Percentiles rank a stretch among this genome's conserved stretches.
These are phyloP conservation scores for Backusella mclennaniae DNA, from an alignment of 192 early-diverging fungal genomes.

Conservation along the genomic window DNA sequence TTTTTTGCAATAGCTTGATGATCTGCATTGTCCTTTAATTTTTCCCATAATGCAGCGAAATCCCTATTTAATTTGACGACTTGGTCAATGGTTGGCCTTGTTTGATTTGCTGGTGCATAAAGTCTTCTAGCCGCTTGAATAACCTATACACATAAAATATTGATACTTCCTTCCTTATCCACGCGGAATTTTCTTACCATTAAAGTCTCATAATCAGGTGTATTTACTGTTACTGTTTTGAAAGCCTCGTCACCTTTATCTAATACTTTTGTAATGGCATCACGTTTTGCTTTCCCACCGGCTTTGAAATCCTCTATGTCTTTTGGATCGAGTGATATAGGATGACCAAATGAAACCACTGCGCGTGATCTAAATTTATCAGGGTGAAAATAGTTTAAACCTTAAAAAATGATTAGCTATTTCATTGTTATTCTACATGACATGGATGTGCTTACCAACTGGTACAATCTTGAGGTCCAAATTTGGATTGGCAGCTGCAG, in stretches of 20 bases:
- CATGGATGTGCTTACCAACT: slow-evolving; percentile 36
- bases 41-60: slow-evolving; percentile 77
- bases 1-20: slow-evolving; percentile 67
- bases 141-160: slow-evolving; percentile 42
- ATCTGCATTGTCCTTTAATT: slow-evolving; percentile 74
- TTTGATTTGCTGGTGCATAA: slow-evolving; percentile 74
- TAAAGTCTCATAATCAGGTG: slow-evolving; percentile 90
- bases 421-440: neutral
- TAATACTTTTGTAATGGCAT: slow-evolving; percentile 76
- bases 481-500: slow-evolving; percentile 78
- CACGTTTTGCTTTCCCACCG: slow-evolving; percentile 79
- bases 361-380: slow-evolving; percentile 92
- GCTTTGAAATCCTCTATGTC: slow-evolving; percentile 77
- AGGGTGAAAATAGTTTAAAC: slow-evolving; percentile 96
- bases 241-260: slow-evolving; percentile 73
- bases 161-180: neutral
- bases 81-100: slow-evolving; percentile 79
- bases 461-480: slow-evolving; percentile 90
- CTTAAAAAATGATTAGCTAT: neutral
- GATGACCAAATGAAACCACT: slow-evolving; percentile 93
- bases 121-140: slow-evolving; percentile 91
- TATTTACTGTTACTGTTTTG: slow-evolving; percentile 86
- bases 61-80: slow-evolving; percentile 85
- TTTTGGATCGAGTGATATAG: slow-evolving; percentile 76
- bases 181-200: slow-evolving; percentile 51